Conservation (phyloP, 73 alveolate species). For the Uronychia binucleata region DNA sequence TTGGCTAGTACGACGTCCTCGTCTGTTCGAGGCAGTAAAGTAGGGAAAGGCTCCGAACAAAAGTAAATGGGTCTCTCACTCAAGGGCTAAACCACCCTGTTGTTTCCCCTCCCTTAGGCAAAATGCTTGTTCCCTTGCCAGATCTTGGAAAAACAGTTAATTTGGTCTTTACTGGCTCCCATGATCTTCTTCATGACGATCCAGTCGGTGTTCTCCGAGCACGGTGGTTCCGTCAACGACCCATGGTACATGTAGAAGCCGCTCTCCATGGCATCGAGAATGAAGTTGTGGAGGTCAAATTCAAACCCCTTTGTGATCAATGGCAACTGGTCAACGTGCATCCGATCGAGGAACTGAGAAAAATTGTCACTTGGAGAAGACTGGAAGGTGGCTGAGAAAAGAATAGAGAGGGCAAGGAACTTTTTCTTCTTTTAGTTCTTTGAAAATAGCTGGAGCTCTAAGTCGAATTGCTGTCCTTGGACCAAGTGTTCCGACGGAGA, state of each 20-base stretch:
- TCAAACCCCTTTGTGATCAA: neutral
- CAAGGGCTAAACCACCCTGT: conserved; percentile 5
- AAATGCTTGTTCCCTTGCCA: conserved; percentile 9
- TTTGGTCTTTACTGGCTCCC: neutral
- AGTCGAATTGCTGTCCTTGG: neutral
- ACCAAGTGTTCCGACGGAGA: conserved; percentile 4
- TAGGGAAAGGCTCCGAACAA: neutral
- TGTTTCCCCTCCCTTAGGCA: conserved; percentile 32
- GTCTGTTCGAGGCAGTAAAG: neutral
- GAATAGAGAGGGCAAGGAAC: neutral
- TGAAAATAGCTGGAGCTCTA: neutral
- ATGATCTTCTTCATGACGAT: neutral
- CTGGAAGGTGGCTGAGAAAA: neutral
- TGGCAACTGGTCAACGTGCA: neutral
- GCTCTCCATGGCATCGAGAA: neutral
- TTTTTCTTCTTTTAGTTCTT: neutral
- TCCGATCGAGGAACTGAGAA: neutral
- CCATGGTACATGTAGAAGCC: conserved; percentile 82
- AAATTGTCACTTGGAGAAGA: no score
- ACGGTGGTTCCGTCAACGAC: conserved; percentile 81
- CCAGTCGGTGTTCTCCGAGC: conserved; percentile 85
- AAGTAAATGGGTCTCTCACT: conserved; percentile 12
- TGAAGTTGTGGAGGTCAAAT: neutral
- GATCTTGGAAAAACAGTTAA: neutral
- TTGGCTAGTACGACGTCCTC: neutral